Conservation (phyloP, 1,139 yeast genomes). For the Spathaspora sp. region DNA sequence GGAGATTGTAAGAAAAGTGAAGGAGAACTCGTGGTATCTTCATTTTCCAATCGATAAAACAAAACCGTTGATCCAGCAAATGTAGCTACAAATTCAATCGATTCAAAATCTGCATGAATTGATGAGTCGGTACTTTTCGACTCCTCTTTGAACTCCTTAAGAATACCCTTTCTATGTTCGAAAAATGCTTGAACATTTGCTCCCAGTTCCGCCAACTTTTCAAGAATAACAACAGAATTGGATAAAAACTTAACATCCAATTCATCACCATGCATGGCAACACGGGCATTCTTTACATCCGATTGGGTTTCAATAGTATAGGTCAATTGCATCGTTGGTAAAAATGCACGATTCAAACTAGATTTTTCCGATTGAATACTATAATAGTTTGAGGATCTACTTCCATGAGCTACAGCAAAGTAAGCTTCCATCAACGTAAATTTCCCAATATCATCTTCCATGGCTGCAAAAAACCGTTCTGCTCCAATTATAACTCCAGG, state of each 20-base stretch:
- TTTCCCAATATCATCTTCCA: conserved; percentile 63
- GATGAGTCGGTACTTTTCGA: background rate
- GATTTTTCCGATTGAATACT: conserved; percentile 46
- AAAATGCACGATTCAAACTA: conserved; percentile 58
- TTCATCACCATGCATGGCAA: conserved; percentile 59
- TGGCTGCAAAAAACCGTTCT: conserved; percentile 62
- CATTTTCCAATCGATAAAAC: conserved; percentile 46
- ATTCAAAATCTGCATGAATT: conserved; percentile 34
- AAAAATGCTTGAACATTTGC: conserved; percentile 42
- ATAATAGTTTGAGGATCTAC: conserved; percentile 50
- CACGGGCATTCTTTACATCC: conserved; percentile 37
- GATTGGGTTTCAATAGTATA: conserved; percentile 43
- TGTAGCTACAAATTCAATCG: conserved; percentile 51
- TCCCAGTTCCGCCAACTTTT: conserved; percentile 45
- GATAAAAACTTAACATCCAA: conserved; percentile 64
- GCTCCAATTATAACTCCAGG: conserved; percentile 81
- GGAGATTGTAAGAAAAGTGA: conserved; percentile 76
- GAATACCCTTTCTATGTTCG: conserved; percentile 19
- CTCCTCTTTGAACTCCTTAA: background rate
- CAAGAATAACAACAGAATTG: conserved; percentile 48
- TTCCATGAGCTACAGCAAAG: conserved; percentile 65
- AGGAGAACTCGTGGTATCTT: conserved; percentile 43
- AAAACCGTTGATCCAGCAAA: conserved; percentile 74
- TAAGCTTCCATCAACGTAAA: conserved; percentile 64
- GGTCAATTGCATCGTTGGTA: conserved; percentile 64